These are phyloP conservation scores for Orbilia blumenaviensis DNA, from an alignment of 2,329 filamentous ascomycete genomes.

Conservation along the genomic window DNA sequence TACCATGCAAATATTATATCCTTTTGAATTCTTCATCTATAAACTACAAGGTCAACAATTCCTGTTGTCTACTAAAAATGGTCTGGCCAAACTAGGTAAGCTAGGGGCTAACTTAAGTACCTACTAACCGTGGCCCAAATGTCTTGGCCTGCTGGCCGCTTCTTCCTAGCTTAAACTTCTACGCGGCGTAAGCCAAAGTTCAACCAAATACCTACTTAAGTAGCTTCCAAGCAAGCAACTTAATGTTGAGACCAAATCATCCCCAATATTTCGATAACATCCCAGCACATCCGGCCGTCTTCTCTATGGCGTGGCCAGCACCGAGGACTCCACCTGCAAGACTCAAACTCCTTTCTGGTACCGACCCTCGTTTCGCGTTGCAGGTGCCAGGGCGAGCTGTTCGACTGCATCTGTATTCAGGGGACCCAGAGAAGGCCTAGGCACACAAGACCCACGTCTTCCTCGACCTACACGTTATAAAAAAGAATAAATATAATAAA, in stretches of 20 bases:
- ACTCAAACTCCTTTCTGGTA: background rate
- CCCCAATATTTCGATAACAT: background rate
- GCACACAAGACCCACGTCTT: background rate
- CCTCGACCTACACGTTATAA: background rate
- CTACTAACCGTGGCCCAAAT: background rate
- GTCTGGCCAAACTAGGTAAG: too few relatives aligned
- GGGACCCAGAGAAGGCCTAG: background rate
- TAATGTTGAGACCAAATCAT: background rate
- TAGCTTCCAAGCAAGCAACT: background rate
- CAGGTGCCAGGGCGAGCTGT: background rate
- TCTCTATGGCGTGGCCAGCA: conserved; percentile 12
- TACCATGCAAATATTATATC: too few relatives aligned
- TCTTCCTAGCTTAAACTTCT: conserved; percentile 1
- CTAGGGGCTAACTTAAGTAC: too few relatives aligned
- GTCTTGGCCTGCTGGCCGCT: background rate
- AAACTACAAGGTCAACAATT: too few relatives aligned
- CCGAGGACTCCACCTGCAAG: conserved; percentile 2
- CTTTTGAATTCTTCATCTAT: too few relatives aligned
- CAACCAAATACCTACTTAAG: background rate
- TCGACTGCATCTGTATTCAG: background rate
- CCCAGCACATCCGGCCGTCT: background rate
- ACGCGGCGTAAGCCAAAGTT: conserved; percentile 10
- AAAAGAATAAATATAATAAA: background rate
- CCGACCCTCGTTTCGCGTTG: conserved; percentile 12
- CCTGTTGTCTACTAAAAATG: too few relatives aligned